Evolutionary conservation across 345 rosid species (phyloP), one percentile per base, ranked within the genome.

Genomic region (Aquilaria malaccensis): DNA sequence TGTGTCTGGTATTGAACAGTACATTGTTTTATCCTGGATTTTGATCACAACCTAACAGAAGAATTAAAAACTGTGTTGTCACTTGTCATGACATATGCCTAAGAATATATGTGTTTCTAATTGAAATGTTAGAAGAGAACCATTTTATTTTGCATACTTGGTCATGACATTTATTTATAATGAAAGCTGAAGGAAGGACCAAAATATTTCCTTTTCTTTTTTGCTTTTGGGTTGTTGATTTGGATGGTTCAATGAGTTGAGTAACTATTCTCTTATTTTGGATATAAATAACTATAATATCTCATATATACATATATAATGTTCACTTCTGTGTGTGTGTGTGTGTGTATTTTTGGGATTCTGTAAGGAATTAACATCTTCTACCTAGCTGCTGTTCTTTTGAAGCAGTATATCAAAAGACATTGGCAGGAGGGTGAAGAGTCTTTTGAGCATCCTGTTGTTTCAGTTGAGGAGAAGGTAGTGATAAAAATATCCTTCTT

Each of bases 371-470:
- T 92, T 93, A 76, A 89, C 94, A 22, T 61, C 54, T 62, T 62
- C 64, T 73, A 89, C 98, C 74, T 89, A 77, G 98, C 98, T 71
- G 96, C 96, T n/a, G 86, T 89, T 10, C 79, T 93, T 74, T 67
- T 93, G 64, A 93, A 89, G 81, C 96, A 87, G 72, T 93, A 84
- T 68, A 81, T 93, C 62, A 87, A 78, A 68, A 89, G 82, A 67
- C 98, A 89, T 66, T 93, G 97, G 97, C 88, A 81, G 70, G 97
- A 87, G 70, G 87, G 80, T 22, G 98, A 93, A 33, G 92, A 87
- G 13, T 78, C 69, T 48, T 89, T 89, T 71, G 89, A 92, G 72
- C 76, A 81, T 65, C 97, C 96, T 69, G 74, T 65, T 66, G 91
- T 87, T 49, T 70, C 96, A 55, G 72, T 10, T 66, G 87, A 81